phyloP scores from a whole-genome alignment of 202 grass and related monocot genomes.

The Setaria viridis region DNA sequence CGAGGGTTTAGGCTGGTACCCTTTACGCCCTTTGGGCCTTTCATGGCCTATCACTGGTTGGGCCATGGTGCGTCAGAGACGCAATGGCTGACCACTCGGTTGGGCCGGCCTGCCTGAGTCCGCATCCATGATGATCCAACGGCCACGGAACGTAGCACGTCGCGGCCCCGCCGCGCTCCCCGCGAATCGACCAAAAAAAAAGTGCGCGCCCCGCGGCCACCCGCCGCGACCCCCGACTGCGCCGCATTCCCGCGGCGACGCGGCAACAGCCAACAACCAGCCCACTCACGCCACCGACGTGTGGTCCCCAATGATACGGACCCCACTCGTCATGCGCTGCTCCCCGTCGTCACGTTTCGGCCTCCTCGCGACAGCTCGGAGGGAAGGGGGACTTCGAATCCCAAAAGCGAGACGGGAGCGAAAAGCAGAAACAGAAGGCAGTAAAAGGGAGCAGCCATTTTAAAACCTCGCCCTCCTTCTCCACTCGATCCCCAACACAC shows the following conservation, averaged over 20 bases:
- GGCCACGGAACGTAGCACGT: slow-evolving; percentile 5
- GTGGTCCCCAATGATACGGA: fast-evolving
- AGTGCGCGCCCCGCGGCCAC: neutral
- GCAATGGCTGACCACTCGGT: neutral
- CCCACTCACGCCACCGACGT: neutral
- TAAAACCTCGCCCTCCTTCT: slow-evolving; percentile 45
- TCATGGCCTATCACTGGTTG: neutral
- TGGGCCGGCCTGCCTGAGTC: neutral
- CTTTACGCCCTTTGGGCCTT: neutral
- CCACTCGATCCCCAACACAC: slow-evolving; percentile 8
- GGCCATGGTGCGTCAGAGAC: neutral
- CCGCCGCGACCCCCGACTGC: slow-evolving; percentile 3
- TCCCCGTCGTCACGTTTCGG: neutral
- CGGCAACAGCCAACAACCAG: neutral
- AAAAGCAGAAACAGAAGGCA: slow-evolving; percentile 23
- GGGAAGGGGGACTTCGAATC: neutral
- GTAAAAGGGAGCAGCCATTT: slow-evolving; percentile 51
- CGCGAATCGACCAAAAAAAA: slow-evolving; percentile 23
- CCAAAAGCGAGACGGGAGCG: neutral
- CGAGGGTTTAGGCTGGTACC: slow-evolving; percentile 1
- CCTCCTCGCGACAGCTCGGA: neutral
- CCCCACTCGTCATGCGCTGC: neutral
- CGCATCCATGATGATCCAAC: neutral
- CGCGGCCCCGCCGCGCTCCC: neutral
- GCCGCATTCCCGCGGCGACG: slow-evolving; percentile 20